Percentiles rank a stretch among this genome's conserved stretches.
phyloP scores from a whole-genome alignment of 2,329 filamentous ascomycete species.

The Fusarium sarcochroum region DNA sequence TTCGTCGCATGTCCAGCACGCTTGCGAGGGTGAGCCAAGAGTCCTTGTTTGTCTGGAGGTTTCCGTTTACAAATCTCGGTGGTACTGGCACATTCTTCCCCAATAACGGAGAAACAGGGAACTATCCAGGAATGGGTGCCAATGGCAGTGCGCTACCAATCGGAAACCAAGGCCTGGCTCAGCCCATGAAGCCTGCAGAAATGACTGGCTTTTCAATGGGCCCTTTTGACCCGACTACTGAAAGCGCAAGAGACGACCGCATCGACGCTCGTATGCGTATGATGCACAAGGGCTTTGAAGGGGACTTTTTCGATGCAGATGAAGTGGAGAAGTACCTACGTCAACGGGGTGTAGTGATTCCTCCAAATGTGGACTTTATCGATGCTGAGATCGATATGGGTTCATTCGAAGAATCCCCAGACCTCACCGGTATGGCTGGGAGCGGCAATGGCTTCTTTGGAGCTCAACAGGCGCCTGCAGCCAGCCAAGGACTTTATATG shows the following conservation, averaged over 20 bases:
- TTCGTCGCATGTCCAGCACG: slow-evolving; percentile 55
- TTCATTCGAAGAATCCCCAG: slow-evolving; percentile 52
- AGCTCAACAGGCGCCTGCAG: not conserved
- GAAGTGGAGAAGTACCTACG: slow-evolving; percentile 83
- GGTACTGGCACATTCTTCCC: slow-evolving; percentile 77
- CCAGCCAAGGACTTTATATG: slow-evolving; percentile 15
- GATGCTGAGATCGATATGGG: slow-evolving; percentile 68
- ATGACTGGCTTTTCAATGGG: slow-evolving; percentile 58
- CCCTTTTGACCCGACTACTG: slow-evolving; percentile 61
- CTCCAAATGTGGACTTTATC: slow-evolving; percentile 71
- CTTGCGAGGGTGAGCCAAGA: slow-evolving; percentile 54
- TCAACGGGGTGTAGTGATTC: slow-evolving; percentile 73
- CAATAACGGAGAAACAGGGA: slow-evolving; percentile 15
- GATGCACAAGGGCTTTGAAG: slow-evolving; percentile 74
- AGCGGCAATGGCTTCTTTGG: slow-evolving; percentile 33
- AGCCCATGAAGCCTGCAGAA: slow-evolving; percentile 43
- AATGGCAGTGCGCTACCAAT: slow-evolving; percentile 36
- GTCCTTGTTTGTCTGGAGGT: slow-evolving; percentile 69
- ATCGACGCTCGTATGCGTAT: slow-evolving; percentile 65
- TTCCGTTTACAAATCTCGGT: slow-evolving; percentile 76
- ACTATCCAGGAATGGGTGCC: not conserved
- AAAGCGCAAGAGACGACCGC: slow-evolving; percentile 57
- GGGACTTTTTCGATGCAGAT: slow-evolving; percentile 82
- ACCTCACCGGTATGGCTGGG: slow-evolving; percentile 10
- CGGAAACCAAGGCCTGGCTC: slow-evolving; percentile 56